Evolutionary conservation across 176 grass and related monocot genomes (phyloP).

Genomic region (Puccinellia tenuiflora): DNA sequence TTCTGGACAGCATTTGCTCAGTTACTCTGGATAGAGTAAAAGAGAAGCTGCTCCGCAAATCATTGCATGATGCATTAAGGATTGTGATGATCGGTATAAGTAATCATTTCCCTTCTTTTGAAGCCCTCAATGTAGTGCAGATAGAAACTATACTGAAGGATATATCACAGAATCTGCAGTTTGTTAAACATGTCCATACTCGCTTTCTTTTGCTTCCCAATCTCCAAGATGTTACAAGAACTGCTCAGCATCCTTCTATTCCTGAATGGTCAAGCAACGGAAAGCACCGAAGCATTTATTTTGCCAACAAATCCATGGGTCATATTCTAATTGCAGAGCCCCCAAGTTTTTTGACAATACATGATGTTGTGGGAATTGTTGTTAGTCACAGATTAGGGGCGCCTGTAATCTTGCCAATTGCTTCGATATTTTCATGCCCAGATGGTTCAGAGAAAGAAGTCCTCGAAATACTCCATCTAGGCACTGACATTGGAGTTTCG

Average conservation of each 20-base stretch:
- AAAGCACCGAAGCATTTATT: slow-evolving; percentile 70
- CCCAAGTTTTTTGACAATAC: slow-evolving; percentile 79
- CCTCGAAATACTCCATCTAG: slow-evolving; percentile 58
- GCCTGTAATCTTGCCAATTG: slow-evolving; percentile 66
- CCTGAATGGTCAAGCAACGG: slow-evolving; percentile 67
- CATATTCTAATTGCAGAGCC: slow-evolving; percentile 77
- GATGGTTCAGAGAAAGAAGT: slow-evolving; percentile 84
- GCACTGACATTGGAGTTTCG: slow-evolving; percentile 46
- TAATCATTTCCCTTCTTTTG: slow-evolving; percentile 80
- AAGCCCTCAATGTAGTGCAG: slow-evolving; percentile 50
- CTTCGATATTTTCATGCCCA: slow-evolving; percentile 69
- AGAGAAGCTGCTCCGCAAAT: slow-evolving; percentile 66
- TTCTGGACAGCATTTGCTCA: slow-evolving; percentile 64
- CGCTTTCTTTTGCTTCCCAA: slow-evolving; percentile 74
- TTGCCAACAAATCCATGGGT: slow-evolving; percentile 59
- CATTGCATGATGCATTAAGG: slow-evolving; percentile 57
- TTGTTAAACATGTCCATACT: slow-evolving; percentile 68
- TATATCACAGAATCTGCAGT: slow-evolving; percentile 64
- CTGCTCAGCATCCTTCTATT: slow-evolving; percentile 35
- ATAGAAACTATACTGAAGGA: slow-evolving; percentile 57
- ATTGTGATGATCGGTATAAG: slow-evolving; percentile 57
- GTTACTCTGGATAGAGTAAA: slow-evolving; percentile 57
- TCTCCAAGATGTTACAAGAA: slow-evolving; percentile 65
- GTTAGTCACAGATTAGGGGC: slow-evolving; percentile 65
- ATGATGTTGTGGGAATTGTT: slow-evolving; percentile 71